Base-by-base conservation (phyloP, 768 basidiomycete genomes). In the Kwoniella shandongensis region DNA sequence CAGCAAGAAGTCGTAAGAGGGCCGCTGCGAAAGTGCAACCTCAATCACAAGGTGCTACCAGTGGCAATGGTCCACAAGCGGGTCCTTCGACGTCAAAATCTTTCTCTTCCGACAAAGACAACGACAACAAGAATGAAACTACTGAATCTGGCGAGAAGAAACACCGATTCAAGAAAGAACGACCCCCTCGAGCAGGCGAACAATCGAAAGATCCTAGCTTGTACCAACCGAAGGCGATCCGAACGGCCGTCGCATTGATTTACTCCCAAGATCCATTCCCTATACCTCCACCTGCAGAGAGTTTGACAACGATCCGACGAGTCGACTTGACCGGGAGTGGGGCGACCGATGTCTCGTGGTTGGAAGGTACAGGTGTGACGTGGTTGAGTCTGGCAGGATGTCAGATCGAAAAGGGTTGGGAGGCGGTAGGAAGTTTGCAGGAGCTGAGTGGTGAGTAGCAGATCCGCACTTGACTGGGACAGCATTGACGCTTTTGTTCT, bases 161-260 rank as follows among this genome's bases (percentile, higher is more conserved):
- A 26, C 32, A 51, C 32, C 49, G 27, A 17, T 42, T 44, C 29
- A 6, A 25, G 39, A 38, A 8, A 35, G 11, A 25, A 26, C 20
- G 51, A n/a, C 49, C 49, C 2, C 23, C 23, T 18, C 27, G 50
- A 54, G 27, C 32, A 49, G n/a, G n/a, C n/a, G 35, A 40, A 49
- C 38, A 56, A 44, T 40, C 52, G 23, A 44, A 58, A 26, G 67
- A 72, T 54, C 65, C 65, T 4, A 59, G 46, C 12, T 51, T 52
- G n/a, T 72, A 66, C 44, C 54, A 58, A 22, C 67, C 70, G 4
- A 72, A 72, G 59, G 70, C 70, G 5, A 66, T 72, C 51, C 60
- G 67, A 10, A 61, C 65, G 7, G 41, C 67, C 18, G 55, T 60
- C 2, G 70, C 70, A 8, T 51, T 72, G 10, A 65, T 66, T 13